Conservation (phyloP, 306 rosid species). For the Casuarina cunninghamiana region DNA sequence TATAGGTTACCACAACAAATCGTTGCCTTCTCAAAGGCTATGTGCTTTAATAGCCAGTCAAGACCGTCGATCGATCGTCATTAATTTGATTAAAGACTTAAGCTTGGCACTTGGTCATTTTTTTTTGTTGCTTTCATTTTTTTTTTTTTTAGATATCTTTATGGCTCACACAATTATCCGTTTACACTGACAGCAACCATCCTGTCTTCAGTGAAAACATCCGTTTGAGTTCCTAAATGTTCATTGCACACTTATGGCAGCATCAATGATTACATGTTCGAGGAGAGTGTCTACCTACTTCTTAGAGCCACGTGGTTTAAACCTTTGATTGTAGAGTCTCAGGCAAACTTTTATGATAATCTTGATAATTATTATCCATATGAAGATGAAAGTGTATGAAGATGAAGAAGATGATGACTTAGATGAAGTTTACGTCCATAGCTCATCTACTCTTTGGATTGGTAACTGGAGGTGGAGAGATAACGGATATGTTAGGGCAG, state of each 20-base stretch:
- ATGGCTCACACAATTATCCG: too few species aligned
- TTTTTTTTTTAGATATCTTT: too few species aligned
- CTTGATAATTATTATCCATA: slow-evolving; percentile 48
- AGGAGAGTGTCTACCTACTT: slow-evolving; percentile 91
- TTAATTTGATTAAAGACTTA: too few species aligned
- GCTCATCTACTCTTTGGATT: slow-evolving; percentile 60
- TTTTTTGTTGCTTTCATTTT: too few species aligned
- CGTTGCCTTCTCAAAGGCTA: too few species aligned
- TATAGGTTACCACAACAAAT: too few species aligned
- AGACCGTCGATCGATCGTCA: too few species aligned
- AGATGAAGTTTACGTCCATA: slow-evolving; percentile 55
- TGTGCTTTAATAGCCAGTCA: too few species aligned
- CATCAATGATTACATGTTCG: slow-evolving; percentile 75
- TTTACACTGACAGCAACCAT: slow-evolving; percentile 36
- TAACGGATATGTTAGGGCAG: slow-evolving; percentile 72
- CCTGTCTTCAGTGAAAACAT: slow-evolving; percentile 89
- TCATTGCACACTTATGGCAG: slow-evolving; percentile 86
- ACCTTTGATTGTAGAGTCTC: slow-evolving; percentile 53
- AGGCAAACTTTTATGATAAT: slow-evolving; percentile 37
- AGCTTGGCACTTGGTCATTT: too few species aligned
- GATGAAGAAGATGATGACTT: slow-evolving; percentile 37
- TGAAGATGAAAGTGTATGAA: slow-evolving; percentile 34
- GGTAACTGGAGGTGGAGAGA: slow-evolving; percentile 95
- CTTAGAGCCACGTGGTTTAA: slow-evolving; percentile 84
- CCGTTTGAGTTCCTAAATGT: slow-evolving; percentile 78